Conservation (phyloP, 305 asterid species). For the Monarda citriodora region DNA sequence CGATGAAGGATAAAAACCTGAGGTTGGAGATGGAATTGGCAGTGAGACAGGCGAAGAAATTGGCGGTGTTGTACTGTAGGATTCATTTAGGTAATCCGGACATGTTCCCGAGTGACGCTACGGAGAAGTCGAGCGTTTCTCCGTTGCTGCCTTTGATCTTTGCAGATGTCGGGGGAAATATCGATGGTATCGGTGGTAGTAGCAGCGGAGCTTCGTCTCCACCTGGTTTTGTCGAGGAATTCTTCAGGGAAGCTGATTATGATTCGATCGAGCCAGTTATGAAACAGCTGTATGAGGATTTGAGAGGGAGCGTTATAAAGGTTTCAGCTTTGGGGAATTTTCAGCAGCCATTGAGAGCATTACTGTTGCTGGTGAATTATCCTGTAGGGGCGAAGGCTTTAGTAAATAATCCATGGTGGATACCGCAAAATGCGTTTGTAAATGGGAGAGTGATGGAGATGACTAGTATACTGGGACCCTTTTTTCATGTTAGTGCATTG, state of each 20-base stretch:
- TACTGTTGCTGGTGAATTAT: constrained; percentile 63
- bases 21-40: constrained; percentile 71
- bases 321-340: constrained; percentile 94
- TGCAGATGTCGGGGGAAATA: constrained; percentile 59
- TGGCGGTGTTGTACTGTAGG: constrained; percentile 75
- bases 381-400: constrained; percentile 87
- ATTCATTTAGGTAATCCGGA: constrained; percentile 86
- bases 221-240: constrained; percentile 86
- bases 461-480: constrained; percentile 97
- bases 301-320: constrained; percentile 88
- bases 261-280: constrained; percentile 78
- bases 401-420: constrained; percentile 98
- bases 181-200: constrained; percentile 73
- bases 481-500: constrained; percentile 97
- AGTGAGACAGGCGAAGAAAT: constrained; percentile 73
- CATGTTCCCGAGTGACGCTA: constrained; percentile 75
- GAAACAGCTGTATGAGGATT: constrained; percentile 92
- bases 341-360: constrained; percentile 93
- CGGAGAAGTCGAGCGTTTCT: constrained; percentile 44
- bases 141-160: constrained; percentile 75
- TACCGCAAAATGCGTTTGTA: constrained; percentile 73
- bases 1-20: constrained; percentile 71
- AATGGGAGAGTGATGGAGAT: constrained; percentile 97
- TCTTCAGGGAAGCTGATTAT: constrained; percentile 80
- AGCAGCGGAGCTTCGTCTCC: constrained; percentile 48